These are phyloP conservation scores for Phenoliferia sp. DNA, from an alignment of 1,284 basidiomycete genomes.

Conservation along the genomic window DNA sequence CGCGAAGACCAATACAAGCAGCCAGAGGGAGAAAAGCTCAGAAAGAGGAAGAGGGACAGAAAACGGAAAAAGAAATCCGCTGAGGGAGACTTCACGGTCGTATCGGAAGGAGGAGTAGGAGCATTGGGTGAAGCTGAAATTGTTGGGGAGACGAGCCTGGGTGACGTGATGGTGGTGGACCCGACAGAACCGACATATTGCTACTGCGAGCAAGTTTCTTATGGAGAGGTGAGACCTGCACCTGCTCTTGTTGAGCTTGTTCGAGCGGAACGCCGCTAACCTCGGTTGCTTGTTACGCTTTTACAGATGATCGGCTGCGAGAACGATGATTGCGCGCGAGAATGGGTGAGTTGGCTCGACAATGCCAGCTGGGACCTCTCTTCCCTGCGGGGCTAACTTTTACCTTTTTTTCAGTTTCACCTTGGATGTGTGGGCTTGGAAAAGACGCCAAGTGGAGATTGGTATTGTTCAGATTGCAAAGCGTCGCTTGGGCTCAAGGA, in stretches of 20 bases:
- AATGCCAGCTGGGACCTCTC: no score
- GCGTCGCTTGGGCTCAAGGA: not conserved
- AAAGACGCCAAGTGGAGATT: conserved; percentile 25
- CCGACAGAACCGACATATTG: conserved; percentile 33
- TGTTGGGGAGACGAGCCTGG: conserved; percentile 2
- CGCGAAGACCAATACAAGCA: not conserved
- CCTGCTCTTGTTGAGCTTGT: not conserved
- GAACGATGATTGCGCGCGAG: conserved; percentile 32
- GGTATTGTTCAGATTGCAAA: conserved; percentile 30
- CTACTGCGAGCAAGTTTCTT: conserved; percentile 32
- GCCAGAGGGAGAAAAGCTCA: conserved; percentile 7
- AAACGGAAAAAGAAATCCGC: not conserved
- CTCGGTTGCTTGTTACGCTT: not conserved
- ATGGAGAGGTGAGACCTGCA: conserved; percentile 21
- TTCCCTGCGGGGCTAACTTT: not conserved
- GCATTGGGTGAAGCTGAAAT: not conserved
- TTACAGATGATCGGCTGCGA: conserved; percentile 36
- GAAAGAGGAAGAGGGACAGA: conserved; percentile 8
- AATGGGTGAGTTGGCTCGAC: conserved; percentile 30
- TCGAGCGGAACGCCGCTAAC: not conserved
- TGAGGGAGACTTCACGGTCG: not conserved
- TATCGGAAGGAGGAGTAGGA: not conserved
- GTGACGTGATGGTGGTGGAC: conserved; percentile 10
- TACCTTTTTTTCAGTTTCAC: conserved; percentile 28
- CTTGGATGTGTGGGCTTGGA: conserved; percentile 27